Evolutionary conservation across 164 flowering plant genomes (phyloP).

Genomic region (Stephania yunnanensis): DNA sequence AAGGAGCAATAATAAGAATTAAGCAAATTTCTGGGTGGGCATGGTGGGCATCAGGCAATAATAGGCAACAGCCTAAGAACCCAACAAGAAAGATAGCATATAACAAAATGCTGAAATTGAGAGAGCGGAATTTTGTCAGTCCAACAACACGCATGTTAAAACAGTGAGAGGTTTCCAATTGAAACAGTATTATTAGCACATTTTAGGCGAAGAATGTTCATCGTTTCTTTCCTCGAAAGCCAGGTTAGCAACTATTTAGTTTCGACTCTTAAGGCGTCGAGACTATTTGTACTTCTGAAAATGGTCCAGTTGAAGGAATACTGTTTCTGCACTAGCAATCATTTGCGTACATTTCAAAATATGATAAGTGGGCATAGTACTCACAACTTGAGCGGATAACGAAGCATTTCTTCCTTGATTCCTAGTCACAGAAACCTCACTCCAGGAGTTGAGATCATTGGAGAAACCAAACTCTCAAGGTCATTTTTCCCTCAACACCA

Average conservation of each 20-base stretch:
- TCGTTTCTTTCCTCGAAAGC: not conserved
- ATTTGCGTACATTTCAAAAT: not conserved
- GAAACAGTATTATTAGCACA: too few relatives aligned
- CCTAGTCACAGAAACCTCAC: not conserved
- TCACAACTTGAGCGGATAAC: not conserved
- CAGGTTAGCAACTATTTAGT: not conserved
- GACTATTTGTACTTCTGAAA: not conserved
- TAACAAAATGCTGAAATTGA: too few relatives aligned
- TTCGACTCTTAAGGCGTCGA: not conserved
- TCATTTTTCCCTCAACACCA: slow-evolving; percentile 7
- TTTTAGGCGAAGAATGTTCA: too few relatives aligned
- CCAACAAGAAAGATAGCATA: too few relatives aligned
- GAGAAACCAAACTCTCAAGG: not conserved
- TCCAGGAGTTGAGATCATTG: slow-evolving; percentile 1
- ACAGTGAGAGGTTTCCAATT: too few relatives aligned
- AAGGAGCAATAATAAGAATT: too few relatives aligned
- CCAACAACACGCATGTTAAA: too few relatives aligned
- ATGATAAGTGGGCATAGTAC: not conserved
- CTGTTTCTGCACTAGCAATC: not conserved
- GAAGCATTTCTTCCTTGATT: not conserved
- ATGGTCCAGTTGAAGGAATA: not conserved
- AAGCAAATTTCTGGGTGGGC: too few relatives aligned
- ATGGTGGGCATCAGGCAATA: too few relatives aligned
- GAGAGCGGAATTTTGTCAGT: too few relatives aligned
- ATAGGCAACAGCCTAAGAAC: too few relatives aligned